Base-by-base conservation (phyloP, 345 rosid species). In the Trapa incisa region DNA sequence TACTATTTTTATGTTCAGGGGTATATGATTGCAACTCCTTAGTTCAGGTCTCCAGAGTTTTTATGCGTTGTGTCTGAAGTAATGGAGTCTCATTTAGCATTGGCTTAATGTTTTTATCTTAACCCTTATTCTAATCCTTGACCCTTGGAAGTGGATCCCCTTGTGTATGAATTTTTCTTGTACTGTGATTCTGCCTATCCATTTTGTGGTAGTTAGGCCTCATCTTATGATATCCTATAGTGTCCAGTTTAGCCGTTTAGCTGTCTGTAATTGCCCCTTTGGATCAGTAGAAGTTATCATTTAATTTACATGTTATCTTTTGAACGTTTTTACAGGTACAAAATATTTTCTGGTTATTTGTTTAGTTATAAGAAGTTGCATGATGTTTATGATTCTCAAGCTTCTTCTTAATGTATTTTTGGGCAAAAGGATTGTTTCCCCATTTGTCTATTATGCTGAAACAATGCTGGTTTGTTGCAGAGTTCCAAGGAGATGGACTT, bases 401-500 rank as follows among this genome's bases (percentile, higher is more conserved):
- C 17, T 3, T 73, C 35, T 3, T 64, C 54, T 69, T 35, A 8
- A 6, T 36, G 68, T 7, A 12, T 22, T 29, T 38, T 33, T 38
- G 7, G 62, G 71, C 22, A 50, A 14, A 47, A 12, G 37, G 65
- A 15, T 37, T n/a, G 9, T 65, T 41, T 41, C 43, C 43, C 43
- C 7, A 43, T 64, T 41, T 57, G 69, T 32, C 60, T 50, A 17
- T 54, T 36, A 14, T 54, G 13, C 38, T 54, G 29, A 60, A 10
- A 66, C 65, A 56, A 13, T 61, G 43, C 69, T 37, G 13, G 2
- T 60, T 4, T 65, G 52, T 77, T 61, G 58, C 88, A 91, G 97
- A 80, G 78, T 76, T 77, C 87, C 39, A 65, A 78, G 42, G 88
- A 89, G 79, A 80, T 78, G 82, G 95, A 89, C 60, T 89, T 86